Conservation (phyloP, 768 basidiomycete genomes). For the Leccinellum rugosiceps region DNA sequence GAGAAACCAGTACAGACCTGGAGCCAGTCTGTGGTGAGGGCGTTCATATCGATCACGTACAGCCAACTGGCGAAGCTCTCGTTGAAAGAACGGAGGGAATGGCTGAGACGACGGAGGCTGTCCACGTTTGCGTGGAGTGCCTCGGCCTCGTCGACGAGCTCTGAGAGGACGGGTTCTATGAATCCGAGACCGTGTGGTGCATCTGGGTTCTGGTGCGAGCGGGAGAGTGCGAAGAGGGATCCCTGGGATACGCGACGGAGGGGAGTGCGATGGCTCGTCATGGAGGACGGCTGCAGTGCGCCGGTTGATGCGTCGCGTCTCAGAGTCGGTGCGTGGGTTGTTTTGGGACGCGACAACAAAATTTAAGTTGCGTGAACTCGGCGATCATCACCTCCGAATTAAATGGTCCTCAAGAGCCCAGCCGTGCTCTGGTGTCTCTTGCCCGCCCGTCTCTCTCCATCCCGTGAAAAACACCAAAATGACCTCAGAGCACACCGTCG, state of each 20-base stretch:
- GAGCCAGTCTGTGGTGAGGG: constrained; percentile 90
- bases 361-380: neutral
- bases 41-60: constrained; percentile 92
- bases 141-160: constrained; percentile 87
- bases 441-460: constrained; percentile 34
- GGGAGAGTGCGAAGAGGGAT: constrained; percentile 82
- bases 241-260: constrained; percentile 89
- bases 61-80: constrained; percentile 91
- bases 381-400: neutral
- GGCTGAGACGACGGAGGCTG: constrained; percentile 65
- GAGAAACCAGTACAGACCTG: constrained; percentile 45
- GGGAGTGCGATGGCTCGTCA: constrained; percentile 53
- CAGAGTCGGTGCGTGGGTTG: too few species aligned
- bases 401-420: constrained; percentile 37
- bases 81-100: constrained; percentile 82
- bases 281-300: too few species aligned
- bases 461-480: neutral
- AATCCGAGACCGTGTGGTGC: constrained; percentile 85
- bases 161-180: constrained; percentile 77
- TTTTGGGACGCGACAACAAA: neutral
- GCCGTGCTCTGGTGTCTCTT: constrained; percentile 35
- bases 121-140: constrained; percentile 73
- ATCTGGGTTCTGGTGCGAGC: constrained; percentile 62
- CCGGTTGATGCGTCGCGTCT: too few species aligned
- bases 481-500: neutral